phyloP scores from a whole-genome alignment of 352 stramenopile species.

The Plasmopara viticola region DNA sequence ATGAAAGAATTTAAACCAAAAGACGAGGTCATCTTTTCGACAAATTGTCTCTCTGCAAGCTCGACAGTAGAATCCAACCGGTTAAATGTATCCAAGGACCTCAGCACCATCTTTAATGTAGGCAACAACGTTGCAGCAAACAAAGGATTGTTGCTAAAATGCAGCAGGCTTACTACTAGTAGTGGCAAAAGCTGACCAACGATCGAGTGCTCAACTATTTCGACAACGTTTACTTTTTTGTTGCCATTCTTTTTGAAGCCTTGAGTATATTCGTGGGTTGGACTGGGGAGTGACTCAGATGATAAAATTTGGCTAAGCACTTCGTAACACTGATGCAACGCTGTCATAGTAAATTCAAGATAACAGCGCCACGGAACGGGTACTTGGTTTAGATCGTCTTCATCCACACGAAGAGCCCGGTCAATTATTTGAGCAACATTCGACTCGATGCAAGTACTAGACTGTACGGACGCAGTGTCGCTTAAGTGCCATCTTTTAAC shows the following conservation, averaged over 20 bases:
- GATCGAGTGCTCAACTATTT: conserved; percentile 33
- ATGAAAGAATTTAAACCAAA: conserved; percentile 1
- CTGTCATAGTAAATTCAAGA: conserved; percentile 33
- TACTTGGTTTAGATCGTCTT: conserved; percentile 16
- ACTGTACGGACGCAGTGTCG: not conserved
- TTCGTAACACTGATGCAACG: conserved; percentile 28
- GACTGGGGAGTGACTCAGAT: conserved; percentile 23
- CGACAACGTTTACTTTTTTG: not conserved
- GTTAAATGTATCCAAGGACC: conserved; percentile 47
- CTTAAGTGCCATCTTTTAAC: conserved; percentile 17
- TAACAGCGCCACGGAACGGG: conserved; percentile 41
- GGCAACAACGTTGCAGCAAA: conserved; percentile 49
- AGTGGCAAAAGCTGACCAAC: conserved; percentile 51
- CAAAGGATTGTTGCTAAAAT: conserved; percentile 48
- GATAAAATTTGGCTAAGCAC: conserved; percentile 25
- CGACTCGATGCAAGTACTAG: conserved; percentile 6
- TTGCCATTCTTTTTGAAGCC: not conserved
- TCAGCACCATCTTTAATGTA: conserved; percentile 35
- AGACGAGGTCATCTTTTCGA: conserved; percentile 16
- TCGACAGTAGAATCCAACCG: conserved; percentile 9
- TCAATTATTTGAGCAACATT: conserved; percentile 26
- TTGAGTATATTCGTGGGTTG: conserved; percentile 14
- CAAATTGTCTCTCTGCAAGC: conserved; percentile 23
- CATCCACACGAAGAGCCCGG: conserved; percentile 31
- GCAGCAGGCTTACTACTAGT: conserved; percentile 44